Conservation (phyloP, 2,329 filamentous ascomycete genomes). For the Blastomyces parvus region DNA sequence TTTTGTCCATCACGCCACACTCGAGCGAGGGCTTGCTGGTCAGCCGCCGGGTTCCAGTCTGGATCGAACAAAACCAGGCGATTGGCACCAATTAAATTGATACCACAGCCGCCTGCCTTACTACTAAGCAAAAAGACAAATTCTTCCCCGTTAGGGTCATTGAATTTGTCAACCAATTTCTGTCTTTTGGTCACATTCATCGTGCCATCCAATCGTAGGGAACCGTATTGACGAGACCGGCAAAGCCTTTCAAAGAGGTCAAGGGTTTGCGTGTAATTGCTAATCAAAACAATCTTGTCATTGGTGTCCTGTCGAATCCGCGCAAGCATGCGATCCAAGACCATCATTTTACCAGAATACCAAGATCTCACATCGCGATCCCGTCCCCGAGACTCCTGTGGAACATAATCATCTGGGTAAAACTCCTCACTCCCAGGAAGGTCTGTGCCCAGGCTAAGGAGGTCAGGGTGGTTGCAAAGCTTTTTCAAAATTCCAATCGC, state of each 20-base stretch:
- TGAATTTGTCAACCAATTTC: conserved; percentile 96
- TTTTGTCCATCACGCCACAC: conserved; percentile 99
- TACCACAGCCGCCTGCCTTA: conserved; percentile 91
- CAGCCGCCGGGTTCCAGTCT: conserved; percentile 94
- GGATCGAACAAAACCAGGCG: conserved; percentile 93
- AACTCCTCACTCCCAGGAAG: conserved; percentile 74
- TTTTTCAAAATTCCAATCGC: conserved; percentile 97
- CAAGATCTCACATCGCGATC: conserved; percentile 88
- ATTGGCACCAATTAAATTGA: conserved; percentile 92
- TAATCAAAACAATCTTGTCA: conserved; percentile 98
- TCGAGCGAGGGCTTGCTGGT: conserved; percentile 91
- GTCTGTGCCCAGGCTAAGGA: conserved; percentile 73
- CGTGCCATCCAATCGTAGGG: conserved; percentile 81
- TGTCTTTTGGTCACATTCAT: conserved; percentile 98
- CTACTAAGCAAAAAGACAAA: conserved; percentile 95
- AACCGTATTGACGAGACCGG: conserved; percentile 73
- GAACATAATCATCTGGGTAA: conserved; percentile 79
- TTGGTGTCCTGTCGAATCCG: conserved; percentile 93
- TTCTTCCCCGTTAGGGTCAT: conserved; percentile 78
- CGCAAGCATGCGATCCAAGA: conserved; percentile 94
- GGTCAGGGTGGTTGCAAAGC: conserved; percentile 93
- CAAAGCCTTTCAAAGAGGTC: conserved; percentile 91
- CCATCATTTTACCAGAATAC: conserved; percentile 98
- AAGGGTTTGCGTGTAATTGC: conserved; percentile 93
- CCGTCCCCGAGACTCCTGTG: conserved; percentile 75